Base-by-base conservation (phyloP, 176 grass and related monocot genomes). In the Canna indica region DNA sequence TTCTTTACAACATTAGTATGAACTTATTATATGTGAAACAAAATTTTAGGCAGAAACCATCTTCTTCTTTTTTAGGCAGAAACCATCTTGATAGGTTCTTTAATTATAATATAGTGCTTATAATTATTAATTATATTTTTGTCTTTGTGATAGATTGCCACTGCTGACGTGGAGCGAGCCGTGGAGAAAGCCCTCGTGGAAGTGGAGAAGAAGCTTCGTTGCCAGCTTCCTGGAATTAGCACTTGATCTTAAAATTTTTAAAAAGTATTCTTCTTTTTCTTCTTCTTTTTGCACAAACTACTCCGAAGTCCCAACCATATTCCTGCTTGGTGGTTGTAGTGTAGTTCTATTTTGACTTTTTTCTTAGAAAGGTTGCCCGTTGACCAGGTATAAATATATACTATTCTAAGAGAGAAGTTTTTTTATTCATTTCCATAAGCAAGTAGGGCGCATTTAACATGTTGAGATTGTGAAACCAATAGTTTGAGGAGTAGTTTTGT, bases 141-240 rank as follows among this genome's bases (percentile, higher is more conserved):
- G 8, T 13, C 32, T 20, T 28, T 29, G 5, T 18, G 20, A 41
- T 18, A 73, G 71, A 59, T 60, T 5, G 54, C 36, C 6, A 29
- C 53, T 3, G 12, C 35, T 14, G 71, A 73, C 15, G 71, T 73
- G 35, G 71, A 73, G 53, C 30, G 24, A 42, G 54, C 34, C 15
- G 36, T 73, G 4, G 24, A 20, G 36, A 36, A 1, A 12, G 36
- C 32, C 31, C 36, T 73, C 1, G 44, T 45, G 71, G 71, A 73
- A 59, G 35, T 30, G 13, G 71, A 73, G 52, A 30, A 22, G 71
- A 59, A 73, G 53, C 71, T 73, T 73, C 71, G 1, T 17, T 3
- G 10, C 52, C 52, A 41, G n/a, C 20, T 59, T 44, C 52, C 71
- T 5, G 35, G 53, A 73, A 73, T 25, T 25, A 38, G 14, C 54